Evolutionary conservation across 2,329 filamentous ascomycete genomes (phyloP).

Genomic region (Chaetomium globosum): DNA sequence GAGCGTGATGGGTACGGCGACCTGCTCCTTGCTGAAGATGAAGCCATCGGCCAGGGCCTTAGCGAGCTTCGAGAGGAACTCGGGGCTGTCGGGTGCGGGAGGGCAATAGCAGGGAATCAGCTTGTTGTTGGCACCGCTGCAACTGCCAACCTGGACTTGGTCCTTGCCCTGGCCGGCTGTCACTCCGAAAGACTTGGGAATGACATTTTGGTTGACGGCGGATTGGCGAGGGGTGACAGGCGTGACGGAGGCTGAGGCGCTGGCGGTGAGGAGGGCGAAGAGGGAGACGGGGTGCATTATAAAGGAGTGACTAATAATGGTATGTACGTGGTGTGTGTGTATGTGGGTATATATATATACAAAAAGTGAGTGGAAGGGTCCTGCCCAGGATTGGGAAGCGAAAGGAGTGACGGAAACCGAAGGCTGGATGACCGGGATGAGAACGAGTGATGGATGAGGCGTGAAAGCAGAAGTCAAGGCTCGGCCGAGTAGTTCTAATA

Average conservation of each 20-base stretch:
- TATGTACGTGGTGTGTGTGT: background rate
- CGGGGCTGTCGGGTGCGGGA: slow-evolving; percentile 28
- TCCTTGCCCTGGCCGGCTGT: slow-evolving; percentile 24
- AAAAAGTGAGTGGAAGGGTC: slow-evolving; percentile 14
- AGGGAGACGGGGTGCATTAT: slow-evolving; percentile 25
- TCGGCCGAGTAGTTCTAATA: background rate
- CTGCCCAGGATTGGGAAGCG: slow-evolving; percentile 12
- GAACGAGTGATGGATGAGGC: slow-evolving; percentile 14
- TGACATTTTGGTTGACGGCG: slow-evolving; percentile 27
- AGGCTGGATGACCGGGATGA: background rate
- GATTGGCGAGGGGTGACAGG: slow-evolving; percentile 14
- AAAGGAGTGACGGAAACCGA: slow-evolving; percentile 13
- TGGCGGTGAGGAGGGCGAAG: slow-evolving; percentile 22
- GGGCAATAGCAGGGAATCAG: slow-evolving; percentile 34
- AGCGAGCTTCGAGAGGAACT: slow-evolving; percentile 29
- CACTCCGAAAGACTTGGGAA: slow-evolving; percentile 31
- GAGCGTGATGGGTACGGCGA: slow-evolving; percentile 29
- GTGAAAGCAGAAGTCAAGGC: background rate
- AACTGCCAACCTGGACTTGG: slow-evolving; percentile 22
- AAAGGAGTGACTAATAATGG: slow-evolving; percentile 9
- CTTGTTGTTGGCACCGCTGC: slow-evolving; percentile 29
- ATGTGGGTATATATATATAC: background rate
- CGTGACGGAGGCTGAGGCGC: slow-evolving; percentile 16
- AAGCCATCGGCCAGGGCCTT: slow-evolving; percentile 32
- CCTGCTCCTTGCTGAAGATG: slow-evolving; percentile 31